Evolutionary conservation across 305 asterid genomes (phyloP).

Genomic region (Solanum hybrid): DNA sequence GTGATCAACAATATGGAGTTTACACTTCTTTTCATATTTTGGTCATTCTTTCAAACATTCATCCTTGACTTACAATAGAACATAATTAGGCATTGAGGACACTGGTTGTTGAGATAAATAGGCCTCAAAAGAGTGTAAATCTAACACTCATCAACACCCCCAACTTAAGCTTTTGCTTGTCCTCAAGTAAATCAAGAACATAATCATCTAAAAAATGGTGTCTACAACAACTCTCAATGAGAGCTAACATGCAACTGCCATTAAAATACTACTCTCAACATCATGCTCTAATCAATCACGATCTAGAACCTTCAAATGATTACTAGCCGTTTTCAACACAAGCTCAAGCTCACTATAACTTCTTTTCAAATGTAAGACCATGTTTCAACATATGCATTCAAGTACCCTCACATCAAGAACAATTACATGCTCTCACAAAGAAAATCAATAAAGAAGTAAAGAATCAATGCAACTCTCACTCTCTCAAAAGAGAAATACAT

Average conservation of each 20-base stretch:
- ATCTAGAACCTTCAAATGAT: background rate
- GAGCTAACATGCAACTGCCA: background rate
- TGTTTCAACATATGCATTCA: background rate
- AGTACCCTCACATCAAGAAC: background rate
- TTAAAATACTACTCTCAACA: background rate
- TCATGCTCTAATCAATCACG: background rate
- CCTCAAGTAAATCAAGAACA: background rate
- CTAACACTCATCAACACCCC: background rate
- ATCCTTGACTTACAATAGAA: background rate
- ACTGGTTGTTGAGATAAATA: background rate
- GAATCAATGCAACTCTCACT: background rate
- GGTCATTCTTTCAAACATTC: background rate
- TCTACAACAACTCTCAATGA: background rate
- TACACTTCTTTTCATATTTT: background rate
- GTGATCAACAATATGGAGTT: background rate
- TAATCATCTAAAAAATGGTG: background rate
- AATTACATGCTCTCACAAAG: background rate
- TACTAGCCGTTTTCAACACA: background rate
- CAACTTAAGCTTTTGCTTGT: background rate
- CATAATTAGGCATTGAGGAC: background rate
- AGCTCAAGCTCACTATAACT: background rate
- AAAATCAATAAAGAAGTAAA: background rate
- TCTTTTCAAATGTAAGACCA: background rate
- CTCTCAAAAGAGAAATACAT: background rate
- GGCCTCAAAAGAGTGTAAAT: background rate